Conservation (phyloP, 768 basidiomycete species). For the Suillus spraguei region DNA sequence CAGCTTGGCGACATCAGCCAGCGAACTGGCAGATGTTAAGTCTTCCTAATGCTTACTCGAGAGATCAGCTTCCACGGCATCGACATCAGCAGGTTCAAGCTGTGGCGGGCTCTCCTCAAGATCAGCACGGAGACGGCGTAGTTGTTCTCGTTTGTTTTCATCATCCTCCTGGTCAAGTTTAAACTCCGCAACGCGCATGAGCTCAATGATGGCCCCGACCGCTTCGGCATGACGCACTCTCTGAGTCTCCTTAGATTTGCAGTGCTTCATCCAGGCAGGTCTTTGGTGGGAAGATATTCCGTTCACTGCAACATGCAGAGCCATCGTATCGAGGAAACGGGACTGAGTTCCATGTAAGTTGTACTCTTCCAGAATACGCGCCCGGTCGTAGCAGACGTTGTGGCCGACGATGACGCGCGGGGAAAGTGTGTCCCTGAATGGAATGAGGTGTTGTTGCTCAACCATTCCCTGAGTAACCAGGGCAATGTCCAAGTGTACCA, state of each 20-base stretch:
- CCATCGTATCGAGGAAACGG: slow-evolving; percentile 93
- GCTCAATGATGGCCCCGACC: slow-evolving; percentile 58
- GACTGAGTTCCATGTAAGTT: slow-evolving; percentile 61
- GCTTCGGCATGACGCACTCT: slow-evolving; percentile 63
- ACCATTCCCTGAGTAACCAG: slow-evolving; percentile 73
- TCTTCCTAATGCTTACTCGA: slow-evolving; percentile 84
- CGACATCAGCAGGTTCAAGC: slow-evolving; percentile 36
- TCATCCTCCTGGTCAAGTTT: slow-evolving; percentile 44
- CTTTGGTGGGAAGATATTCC: slow-evolving; percentile 96
- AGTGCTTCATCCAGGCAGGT: slow-evolving; percentile 87
- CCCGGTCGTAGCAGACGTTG: slow-evolving; percentile 93
- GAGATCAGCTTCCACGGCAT: slow-evolving; percentile 45
- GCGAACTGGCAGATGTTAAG: slow-evolving; percentile 87
- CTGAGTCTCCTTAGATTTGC: slow-evolving; percentile 65
- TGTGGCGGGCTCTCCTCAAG: slow-evolving; percentile 44
- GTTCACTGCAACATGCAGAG: slow-evolving; percentile 89
- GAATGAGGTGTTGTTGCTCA: slow-evolving; percentile 66
- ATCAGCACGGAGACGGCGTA: slow-evolving; percentile 39
- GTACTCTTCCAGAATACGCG: slow-evolving; percentile 84
- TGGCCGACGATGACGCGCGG: slow-evolving; percentile 86
- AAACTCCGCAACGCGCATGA: slow-evolving; percentile 45
- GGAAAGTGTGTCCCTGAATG: slow-evolving; percentile 56
- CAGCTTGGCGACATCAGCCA: slow-evolving; percentile 88
- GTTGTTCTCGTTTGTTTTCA: slow-evolving; percentile 35
- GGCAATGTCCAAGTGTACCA: slow-evolving; percentile 99